Evolutionary conservation across 2,329 filamentous ascomycete genomes (phyloP), one percentile per base, ranked within the genome.

Genomic region (Xylariaceae sp.): DNA sequence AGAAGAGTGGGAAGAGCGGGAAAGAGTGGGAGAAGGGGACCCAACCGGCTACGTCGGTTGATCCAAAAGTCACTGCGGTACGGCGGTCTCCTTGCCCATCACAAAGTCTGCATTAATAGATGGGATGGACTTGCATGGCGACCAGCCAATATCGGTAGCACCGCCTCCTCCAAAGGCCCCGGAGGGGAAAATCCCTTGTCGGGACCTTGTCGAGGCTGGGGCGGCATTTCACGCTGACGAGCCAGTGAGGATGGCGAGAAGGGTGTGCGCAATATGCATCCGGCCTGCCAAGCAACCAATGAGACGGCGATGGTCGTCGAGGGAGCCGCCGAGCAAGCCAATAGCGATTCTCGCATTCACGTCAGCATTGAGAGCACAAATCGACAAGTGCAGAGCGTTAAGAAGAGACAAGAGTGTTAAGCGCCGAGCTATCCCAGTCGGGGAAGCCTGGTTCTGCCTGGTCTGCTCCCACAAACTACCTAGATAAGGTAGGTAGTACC

Each of bases 201-300:
- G 19, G 19, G 19, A 49, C 50, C 46, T 56, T 44, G 44, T 51
- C 56, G 58, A 59, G 60, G 19, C 19, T 56, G 59, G 64, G 66
- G 64, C 67, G 66, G 60, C 65, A 66, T 65, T 64, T 60, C 37
- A 55, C 56, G 60, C 52, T 46, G 57, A 49, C 53, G 56, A 62
- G 58, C 67, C 67, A 69, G 63, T 69, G 54, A 66, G 62, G 60
- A 61, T 41, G 60, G 60, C 61, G 51, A 55, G 56, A 60, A 19
- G 35, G 60, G 58, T 63, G 65, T 68, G 67, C 67, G 64, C 62
- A 55, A 63, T 53, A 63, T 62, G 65, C 67, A 63, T 62, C 51
- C 53, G 50, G 56, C 44, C 45, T 49, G 60, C 41, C 43, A 12
- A 31, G 58, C n/a, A 45, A 55, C 67, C 68, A 69, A 68, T 69